phyloP scores from a whole-genome alignment of 2,329 filamentous ascomycete species.

The Fusarium anguioides region DNA sequence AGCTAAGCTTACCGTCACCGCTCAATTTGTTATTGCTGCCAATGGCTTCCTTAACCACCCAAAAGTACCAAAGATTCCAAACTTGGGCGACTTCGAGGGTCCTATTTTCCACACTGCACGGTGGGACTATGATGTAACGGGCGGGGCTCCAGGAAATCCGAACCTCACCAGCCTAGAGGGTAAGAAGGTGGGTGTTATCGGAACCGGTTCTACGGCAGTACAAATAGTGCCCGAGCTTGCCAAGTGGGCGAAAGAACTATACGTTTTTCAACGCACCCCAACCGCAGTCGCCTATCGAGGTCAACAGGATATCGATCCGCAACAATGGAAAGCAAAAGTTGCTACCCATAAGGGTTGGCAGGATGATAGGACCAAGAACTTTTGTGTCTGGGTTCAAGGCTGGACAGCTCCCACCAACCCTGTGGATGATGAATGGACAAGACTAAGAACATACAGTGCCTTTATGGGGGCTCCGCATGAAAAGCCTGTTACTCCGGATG shows the following conservation, averaged over 20 bases:
- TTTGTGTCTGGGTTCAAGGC: too few species aligned
- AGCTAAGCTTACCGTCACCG: too few species aligned
- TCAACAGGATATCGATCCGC: too few species aligned
- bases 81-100: too few species aligned
- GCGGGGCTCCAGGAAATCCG: not conserved
- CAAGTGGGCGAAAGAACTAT: constrained; percentile 60
- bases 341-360: not conserved
- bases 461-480: not conserved
- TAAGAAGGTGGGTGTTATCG: constrained; percentile 51
- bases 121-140: not conserved
- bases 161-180: not conserved
- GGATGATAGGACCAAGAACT: not conserved
- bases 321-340: too few species aligned
- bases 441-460: not conserved
- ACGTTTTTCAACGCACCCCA: constrained; percentile 69
- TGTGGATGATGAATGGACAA: not conserved
- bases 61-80: too few species aligned
- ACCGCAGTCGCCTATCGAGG: too few species aligned
- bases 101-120: not conserved
- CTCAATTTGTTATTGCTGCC: too few species aligned
- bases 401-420: not conserved
- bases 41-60: too few species aligned
- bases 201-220: constrained; percentile 62
- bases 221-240: constrained; percentile 59
- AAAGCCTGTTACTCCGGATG: not conserved